Evolutionary conservation across 768 basidiomycete species (phyloP), one percentile per base, ranked within the genome.

Genomic region (Naematelia encephala): DNA sequence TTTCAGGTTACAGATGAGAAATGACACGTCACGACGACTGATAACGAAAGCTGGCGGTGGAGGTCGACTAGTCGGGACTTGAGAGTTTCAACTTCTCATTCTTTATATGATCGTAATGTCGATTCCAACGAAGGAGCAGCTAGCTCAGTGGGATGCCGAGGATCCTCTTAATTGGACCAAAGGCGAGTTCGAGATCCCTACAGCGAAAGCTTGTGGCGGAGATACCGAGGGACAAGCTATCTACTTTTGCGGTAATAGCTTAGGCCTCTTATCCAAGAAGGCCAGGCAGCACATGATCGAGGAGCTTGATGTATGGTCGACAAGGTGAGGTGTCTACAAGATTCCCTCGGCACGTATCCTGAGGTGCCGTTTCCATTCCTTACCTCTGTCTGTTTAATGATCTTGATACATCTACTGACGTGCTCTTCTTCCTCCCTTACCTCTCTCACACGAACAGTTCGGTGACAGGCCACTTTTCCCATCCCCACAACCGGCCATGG

Each of bases 241-340:
- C 29, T 99, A 99, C 77, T 85, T 99, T 52, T 93, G 90, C 74
- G 96, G 96, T 29, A 98, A 99, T 79, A 97, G 92, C 23, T 83
- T 98, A 10, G 96, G 96, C 3, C 81, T 87, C 55, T 80, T 90
- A 69, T 84, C 89, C 45, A 89, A 86, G 74, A 81, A 84, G 34
- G 88, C 92, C 27, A 82, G 83, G 62, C 74, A 81, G 60, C 81
- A 92, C 45, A 80, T 98, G 14, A 79, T 87, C 62, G 84, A 94
- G 77, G 96, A 99, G 77, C 77, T 98, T 51, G 74, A 82, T 50
- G 86, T 86, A 26, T 99, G 96, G 96, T 85, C 82, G 29, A 83
- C 85, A 56, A 66, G 75, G 81, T 81, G 51, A 59, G 80, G 34
- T n/a, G n/a, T n/a, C n/a, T n/a, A n/a, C n/a, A n/a, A n/a, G n/a